Conservation (phyloP, 805 yeast species). For the Metschnikowia kofuensis region DNA sequence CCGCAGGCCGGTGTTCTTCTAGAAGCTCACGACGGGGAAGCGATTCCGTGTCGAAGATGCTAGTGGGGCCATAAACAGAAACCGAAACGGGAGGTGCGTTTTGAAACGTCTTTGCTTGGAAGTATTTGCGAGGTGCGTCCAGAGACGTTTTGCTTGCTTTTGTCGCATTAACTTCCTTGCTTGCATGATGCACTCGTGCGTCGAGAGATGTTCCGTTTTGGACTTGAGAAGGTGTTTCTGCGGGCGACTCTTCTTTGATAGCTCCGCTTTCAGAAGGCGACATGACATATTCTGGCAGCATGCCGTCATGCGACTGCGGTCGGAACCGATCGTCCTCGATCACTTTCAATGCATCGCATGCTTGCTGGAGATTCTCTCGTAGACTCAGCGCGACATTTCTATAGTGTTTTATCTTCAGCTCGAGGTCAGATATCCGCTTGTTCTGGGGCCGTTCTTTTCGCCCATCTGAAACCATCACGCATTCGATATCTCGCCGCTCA, state of each 20-base stretch:
- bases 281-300: not conserved
- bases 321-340: conserved; percentile 1
- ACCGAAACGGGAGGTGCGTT: conserved; percentile 4
- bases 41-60: conserved; percentile 13
- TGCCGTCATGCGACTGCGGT: not conserved
- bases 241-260: not conserved
- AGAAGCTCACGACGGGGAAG: conserved; percentile 6
- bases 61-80: conserved; percentile 15
- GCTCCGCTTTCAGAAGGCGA: too few species aligned
- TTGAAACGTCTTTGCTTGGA: conserved; percentile 7
- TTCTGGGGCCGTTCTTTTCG: conserved; percentile 12
- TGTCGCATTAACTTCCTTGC: not conserved
- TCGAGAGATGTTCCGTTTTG: not conserved
- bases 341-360: not conserved
- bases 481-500: conserved; percentile 5
- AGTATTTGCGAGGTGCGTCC: conserved; percentile 5
- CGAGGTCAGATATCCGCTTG: conserved; percentile 5
- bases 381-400: conserved; percentile 1
- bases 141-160: not conserved
- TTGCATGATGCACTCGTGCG: not conserved
- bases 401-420: conserved; percentile 5
- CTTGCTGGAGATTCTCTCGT: conserved; percentile 1
- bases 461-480: conserved; percentile 8
- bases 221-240: too few species aligned
- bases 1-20: conserved; percentile 2